Base-by-base conservation (phyloP, 257 asterid genomes). In the Penstemon davidsonii region DNA sequence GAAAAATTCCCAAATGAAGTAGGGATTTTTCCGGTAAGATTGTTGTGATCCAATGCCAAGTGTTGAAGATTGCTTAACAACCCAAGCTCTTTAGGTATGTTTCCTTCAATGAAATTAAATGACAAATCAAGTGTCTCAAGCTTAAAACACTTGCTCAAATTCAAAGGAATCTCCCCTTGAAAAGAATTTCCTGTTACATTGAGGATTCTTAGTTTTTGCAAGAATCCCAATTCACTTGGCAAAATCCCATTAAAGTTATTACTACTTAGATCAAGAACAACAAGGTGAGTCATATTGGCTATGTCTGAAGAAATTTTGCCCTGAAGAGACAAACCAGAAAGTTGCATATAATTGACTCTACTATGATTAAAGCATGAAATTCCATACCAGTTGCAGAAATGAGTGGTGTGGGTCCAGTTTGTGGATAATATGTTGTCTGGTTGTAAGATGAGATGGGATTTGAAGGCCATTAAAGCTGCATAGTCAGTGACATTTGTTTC, bases 321-420 rank as follows among this genome's bases (percentile, higher is more conserved):
- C 7, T 10, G 58, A 9, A 82, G 73, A 39, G 46, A 61, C 73
- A 77, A 57, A 8, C 80, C 82, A 12, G 79, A 61, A 8, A 82
- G 83, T 15, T 62, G 70, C 8, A 82, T 69, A 41, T 38, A 63
- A 40, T 63, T 57, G 64, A 74, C 71, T 46, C 81, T 69, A 25
- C 33, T 25, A 8, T 62, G 47, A 37, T 69, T 70, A 51, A 33
- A 57, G 76, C 87, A 82, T 19, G 75, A 59, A 64, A 76, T 81
- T 47, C 83, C 87, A 43, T 41, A 63, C 86, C 86, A 82, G 40
- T 8, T 69, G 76, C 82, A 79, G 61, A 67, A 64, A 55, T 74
- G 74, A 62, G 79, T 45, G 36, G 41, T 37, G 60, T 79, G 68
- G 60, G 68, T 82, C 87, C 87, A 82, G 55, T 76, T 76, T 6